phyloP scores from a whole-genome alignment of 768 basidiomycete species.

The Psilocybe cyanescens region DNA sequence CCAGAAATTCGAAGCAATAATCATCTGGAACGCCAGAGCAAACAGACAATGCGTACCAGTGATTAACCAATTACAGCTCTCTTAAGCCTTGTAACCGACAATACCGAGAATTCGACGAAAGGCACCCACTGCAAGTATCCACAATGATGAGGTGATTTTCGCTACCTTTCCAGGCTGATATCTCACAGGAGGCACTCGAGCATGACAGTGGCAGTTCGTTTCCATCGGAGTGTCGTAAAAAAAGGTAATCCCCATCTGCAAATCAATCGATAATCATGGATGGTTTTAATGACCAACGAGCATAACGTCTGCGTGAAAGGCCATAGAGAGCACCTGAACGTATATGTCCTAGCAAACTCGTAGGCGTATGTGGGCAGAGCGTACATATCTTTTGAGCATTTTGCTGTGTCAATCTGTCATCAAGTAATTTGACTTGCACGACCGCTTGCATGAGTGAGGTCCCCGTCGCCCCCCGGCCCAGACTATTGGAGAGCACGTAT shows the following conservation, averaged over 20 bases:
- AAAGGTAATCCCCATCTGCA: not conserved
- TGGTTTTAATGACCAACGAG: not conserved
- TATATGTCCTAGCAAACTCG: too few relatives aligned
- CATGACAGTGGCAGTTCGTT: conserved; percentile 4
- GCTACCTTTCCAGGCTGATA: not conserved
- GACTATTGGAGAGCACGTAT: not conserved
- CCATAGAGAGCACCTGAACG: too few relatives aligned
- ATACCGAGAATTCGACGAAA: not conserved
- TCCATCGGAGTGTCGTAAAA: conserved; percentile 7
- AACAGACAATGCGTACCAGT: not conserved
- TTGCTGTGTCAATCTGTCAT: too few relatives aligned
- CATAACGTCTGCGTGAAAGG: too few relatives aligned
- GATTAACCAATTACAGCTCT: not conserved
- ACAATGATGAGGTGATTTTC: not conserved
- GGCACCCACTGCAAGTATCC: not conserved
- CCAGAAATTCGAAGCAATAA: not conserved
- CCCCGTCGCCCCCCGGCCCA: not conserved
- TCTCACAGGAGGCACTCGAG: not conserved
- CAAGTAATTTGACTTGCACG: too few relatives aligned
- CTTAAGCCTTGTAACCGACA: not conserved
- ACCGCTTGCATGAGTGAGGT: not conserved
- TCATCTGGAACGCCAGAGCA: too few relatives aligned
- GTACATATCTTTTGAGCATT: too few relatives aligned
- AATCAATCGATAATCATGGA: not conserved
- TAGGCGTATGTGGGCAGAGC: too few relatives aligned